These are phyloP conservation scores for Metschnikowia noctiluminum DNA, from an alignment of 805 yeast genomes.

Conservation along the genomic window DNA sequence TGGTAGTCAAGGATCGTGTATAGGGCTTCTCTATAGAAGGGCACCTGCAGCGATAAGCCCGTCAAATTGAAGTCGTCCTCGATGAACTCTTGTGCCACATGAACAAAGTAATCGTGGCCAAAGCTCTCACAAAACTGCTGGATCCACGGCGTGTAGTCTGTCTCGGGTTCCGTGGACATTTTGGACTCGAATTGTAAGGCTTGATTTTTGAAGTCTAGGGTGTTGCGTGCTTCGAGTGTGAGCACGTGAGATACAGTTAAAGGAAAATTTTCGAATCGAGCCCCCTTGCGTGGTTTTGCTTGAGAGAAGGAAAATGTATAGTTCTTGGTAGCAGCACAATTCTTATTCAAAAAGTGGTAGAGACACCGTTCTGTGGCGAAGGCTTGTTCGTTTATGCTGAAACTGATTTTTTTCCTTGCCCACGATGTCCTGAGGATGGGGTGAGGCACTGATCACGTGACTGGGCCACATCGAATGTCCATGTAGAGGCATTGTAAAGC, in stretches of 20 bases:
- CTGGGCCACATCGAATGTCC: background rate
- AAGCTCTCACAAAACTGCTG: constrained; percentile 72
- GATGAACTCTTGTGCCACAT: constrained; percentile 86
- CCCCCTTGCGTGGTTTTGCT: too few species aligned
- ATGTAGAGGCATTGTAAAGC: too few species aligned
- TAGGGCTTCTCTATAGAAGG: constrained; percentile 86
- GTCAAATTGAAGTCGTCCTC: constrained; percentile 97
- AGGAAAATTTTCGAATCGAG: too few species aligned
- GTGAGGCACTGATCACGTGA: constrained; percentile 5
- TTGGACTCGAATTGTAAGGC: background rate
- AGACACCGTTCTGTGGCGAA: background rate
- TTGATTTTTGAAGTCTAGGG: background rate
- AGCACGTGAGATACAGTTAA: too few species aligned
- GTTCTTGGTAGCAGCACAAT: too few species aligned
- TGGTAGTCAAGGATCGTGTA: constrained; percentile 89
- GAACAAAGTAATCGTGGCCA: constrained; percentile 89
- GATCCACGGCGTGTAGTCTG: constrained; percentile 75
- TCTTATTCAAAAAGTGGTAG: background rate
- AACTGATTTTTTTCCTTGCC: background rate
- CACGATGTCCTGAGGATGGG: background rate
- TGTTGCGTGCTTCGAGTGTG: too few species aligned
- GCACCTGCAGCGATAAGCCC: constrained; percentile 80
- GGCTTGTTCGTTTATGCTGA: background rate
- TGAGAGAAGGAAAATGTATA: too few species aligned
- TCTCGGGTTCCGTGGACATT: constrained; percentile 45